Percentiles rank a stretch among this genome's conserved stretches.
Evolutionary conservation across 2,329 filamentous ascomycete genomes (phyloP).

Genomic region (Ophiocordyceps camponoti-floridani): DNA sequence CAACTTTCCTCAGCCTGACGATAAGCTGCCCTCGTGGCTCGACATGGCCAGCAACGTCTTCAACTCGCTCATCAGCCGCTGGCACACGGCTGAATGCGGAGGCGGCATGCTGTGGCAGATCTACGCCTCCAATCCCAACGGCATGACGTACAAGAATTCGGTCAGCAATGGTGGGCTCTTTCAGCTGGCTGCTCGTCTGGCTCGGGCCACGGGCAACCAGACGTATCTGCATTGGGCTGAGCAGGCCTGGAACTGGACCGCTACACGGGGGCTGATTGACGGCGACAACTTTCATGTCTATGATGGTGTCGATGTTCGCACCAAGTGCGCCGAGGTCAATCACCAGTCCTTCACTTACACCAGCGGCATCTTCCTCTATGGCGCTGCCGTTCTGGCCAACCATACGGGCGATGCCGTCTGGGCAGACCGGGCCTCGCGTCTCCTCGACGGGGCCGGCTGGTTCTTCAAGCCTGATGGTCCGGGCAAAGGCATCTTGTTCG

Average conservation of each 20-base stretch:
- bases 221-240: slow-evolving; percentile 50
- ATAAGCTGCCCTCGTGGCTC: slow-evolving; percentile 41
- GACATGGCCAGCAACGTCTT: slow-evolving; percentile 54
- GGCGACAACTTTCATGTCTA: slow-evolving; percentile 31
- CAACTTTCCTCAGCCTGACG: slow-evolving; percentile 44
- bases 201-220: slow-evolving; percentile 47
- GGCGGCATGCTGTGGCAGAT: slow-evolving; percentile 76
- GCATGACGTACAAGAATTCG: slow-evolving; percentile 69
- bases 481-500: slow-evolving; percentile 42
- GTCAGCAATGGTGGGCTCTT: slow-evolving; percentile 73
- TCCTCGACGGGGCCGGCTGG: slow-evolving; percentile 31
- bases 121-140: slow-evolving; percentile 51
- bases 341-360: slow-evolving; percentile 46
- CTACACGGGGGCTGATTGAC: slow-evolving; percentile 37
- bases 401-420: slow-evolving; percentile 34
- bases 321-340: slow-evolving; percentile 35
- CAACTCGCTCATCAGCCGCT: slow-evolving; percentile 50
- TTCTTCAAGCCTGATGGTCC: slow-evolving; percentile 37
- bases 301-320: slow-evolving; percentile 39
- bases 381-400: slow-evolving; percentile 46
- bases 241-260: slow-evolving; percentile 49
- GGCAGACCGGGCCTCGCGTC: slow-evolving; percentile 30
- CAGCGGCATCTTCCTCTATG: slow-evolving; percentile 46
- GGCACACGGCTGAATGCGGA: slow-evolving; percentile 48
- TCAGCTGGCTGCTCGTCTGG: slow-evolving; percentile 59